A percentile compares a stretch with the other conserved stretches of the same genome.
These are phyloP conservation scores for Nemania sp. DNA, from an alignment of 2,329 filamentous ascomycete genomes.

Conservation along the genomic window DNA sequence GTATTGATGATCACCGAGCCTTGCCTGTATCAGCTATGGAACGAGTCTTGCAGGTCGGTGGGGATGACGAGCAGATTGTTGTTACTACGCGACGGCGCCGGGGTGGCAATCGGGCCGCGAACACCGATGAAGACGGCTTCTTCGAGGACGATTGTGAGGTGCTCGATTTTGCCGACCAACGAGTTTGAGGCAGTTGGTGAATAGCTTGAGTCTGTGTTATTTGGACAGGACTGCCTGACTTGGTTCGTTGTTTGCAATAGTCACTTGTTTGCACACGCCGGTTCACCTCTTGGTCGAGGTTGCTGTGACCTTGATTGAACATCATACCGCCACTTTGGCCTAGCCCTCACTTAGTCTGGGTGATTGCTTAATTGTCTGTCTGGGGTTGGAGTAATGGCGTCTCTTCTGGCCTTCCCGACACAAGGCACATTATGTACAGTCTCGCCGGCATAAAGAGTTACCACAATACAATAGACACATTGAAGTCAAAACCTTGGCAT, in stretches of 20 bases:
- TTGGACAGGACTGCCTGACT: conserved; percentile 11
- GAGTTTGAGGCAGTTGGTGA: conserved; percentile 52
- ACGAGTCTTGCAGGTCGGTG: conserved; percentile 61
- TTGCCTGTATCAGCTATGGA: conserved; percentile 68
- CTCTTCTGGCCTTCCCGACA: conserved; percentile 32
- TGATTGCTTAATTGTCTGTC: conserved; percentile 28
- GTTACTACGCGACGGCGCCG: conserved; percentile 77
- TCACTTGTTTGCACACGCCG: conserved; percentile 2
- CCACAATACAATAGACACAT: conserved; percentile 31
- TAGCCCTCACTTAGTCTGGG: conserved; percentile 28
- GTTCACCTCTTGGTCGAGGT: neutral
- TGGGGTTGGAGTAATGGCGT: conserved; percentile 37
- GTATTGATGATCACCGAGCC: conserved; percentile 60
- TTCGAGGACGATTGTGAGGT: conserved; percentile 94
- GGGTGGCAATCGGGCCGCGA: conserved; percentile 54
- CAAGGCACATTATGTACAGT: conserved; percentile 27
- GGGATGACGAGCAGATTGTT: conserved; percentile 75
- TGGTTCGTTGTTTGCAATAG: conserved; percentile 11
- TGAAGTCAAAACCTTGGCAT: neutral
- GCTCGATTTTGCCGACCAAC: conserved; percentile 79
- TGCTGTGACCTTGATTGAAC: conserved; percentile 1
- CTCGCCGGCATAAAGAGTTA: conserved; percentile 29
- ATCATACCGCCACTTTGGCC: neutral
- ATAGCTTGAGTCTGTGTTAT: conserved; percentile 13
- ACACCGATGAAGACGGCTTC: conserved; percentile 72